Evolutionary conservation across 225 moss, liverwort and hornwort species (phyloP).

Genomic region (Bryoerythrophyllum caledonicum): DNA sequence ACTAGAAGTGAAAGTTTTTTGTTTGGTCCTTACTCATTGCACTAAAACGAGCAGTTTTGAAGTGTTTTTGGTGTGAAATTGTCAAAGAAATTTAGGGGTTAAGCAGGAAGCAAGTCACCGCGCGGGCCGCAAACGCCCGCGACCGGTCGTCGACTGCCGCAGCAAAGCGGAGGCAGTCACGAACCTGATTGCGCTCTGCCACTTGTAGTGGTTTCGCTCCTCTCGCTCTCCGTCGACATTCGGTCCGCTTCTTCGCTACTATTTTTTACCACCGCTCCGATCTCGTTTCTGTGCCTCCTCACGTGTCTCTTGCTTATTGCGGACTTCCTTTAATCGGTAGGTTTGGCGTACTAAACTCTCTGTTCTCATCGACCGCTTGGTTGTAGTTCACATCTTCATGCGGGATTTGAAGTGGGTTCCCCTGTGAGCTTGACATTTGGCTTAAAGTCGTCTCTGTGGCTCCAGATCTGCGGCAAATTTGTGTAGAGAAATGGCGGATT

Average conservation of each 20-base stretch:
- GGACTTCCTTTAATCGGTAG: neutral
- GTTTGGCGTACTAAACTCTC: neutral
- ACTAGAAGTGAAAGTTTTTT: no score
- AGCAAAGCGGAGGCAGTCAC: neutral
- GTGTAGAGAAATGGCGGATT: conserved; percentile 37
- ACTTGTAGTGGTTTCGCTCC: neutral
- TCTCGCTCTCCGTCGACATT: neutral
- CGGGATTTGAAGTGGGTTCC: neutral
- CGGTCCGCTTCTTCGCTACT: no score
- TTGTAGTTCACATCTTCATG: neutral
- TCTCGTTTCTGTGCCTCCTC: neutral
- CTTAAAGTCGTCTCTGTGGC: neutral
- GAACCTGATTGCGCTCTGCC: neutral
- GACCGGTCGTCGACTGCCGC: neutral
- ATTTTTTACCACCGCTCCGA: neutral
- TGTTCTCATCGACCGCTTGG: neutral
- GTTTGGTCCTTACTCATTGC: no score
- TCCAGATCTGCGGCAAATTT: neutral
- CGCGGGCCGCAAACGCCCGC: neutral
- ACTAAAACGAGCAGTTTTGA: no score
- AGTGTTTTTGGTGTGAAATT: no score
- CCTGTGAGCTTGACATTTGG: neutral
- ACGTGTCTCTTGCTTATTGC: neutral
- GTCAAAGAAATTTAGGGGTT: no score
- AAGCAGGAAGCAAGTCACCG: no score